A percentile compares a stretch with the other conserved stretches of the same genome.
These are phyloP conservation scores for Cardamine occulta DNA, from an alignment of 345 rosid species.

Conservation along the genomic window DNA sequence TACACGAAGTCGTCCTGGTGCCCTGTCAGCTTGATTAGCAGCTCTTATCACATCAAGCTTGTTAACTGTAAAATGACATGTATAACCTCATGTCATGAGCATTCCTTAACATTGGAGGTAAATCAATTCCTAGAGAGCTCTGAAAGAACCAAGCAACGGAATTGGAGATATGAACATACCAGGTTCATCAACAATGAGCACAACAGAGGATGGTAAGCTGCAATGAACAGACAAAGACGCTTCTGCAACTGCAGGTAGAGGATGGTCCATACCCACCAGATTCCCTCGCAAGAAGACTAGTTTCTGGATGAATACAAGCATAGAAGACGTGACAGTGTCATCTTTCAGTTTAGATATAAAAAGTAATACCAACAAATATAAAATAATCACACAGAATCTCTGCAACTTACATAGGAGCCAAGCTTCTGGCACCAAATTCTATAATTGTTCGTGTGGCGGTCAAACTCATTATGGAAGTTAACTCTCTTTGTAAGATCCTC, in stretches of 20 bases:
- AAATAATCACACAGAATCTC: slow-evolving; percentile 9
- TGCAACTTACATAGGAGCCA: slow-evolving; percentile 73
- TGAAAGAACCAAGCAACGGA: slow-evolving; percentile 26
- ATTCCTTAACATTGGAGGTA: neutral
- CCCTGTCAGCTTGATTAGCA: slow-evolving; percentile 63
- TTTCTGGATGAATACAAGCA: slow-evolving; percentile 55
- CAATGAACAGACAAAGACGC: slow-evolving; percentile 61
- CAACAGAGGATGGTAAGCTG: slow-evolving; percentile 75
- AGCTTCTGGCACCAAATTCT: slow-evolving; percentile 63
- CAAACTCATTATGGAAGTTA: slow-evolving; percentile 50
- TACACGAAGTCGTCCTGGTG: slow-evolving; percentile 58
- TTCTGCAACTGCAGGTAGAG: slow-evolving; percentile 71
- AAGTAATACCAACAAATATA: slow-evolving; percentile 20
- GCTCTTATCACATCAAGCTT: slow-evolving; percentile 58
- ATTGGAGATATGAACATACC: slow-evolving; percentile 54
- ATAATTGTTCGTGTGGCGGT: slow-evolving; percentile 51
- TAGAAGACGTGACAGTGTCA: slow-evolving; percentile 34
- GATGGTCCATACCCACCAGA: slow-evolving; percentile 78
- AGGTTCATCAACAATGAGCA: slow-evolving; percentile 80
- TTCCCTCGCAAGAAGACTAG: slow-evolving; percentile 82
- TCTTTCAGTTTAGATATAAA: slow-evolving; percentile 16
- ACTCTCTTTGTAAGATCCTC: slow-evolving; percentile 47
- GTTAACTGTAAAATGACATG: slow-evolving; percentile 62
- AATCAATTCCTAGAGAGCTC: slow-evolving; percentile 9
- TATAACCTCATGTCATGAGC: slow-evolving; percentile 38